These are phyloP conservation scores for Cucurbita maxima DNA, from an alignment of 306 rosid genomes.

Conservation along the genomic window DNA sequence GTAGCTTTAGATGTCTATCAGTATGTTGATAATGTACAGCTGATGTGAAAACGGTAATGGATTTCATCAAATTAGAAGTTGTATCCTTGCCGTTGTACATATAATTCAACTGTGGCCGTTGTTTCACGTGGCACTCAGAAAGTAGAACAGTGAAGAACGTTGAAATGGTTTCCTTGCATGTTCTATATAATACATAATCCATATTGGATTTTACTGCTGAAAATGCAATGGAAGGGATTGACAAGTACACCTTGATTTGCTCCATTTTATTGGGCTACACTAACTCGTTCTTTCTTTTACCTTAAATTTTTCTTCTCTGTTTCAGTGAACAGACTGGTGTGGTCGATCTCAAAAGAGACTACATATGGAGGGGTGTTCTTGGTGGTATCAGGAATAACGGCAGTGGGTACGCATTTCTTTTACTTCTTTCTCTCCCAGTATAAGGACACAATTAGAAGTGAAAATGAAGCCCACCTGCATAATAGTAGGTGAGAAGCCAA, in stretches of 20 bases:
- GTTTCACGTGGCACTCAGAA: neutral
- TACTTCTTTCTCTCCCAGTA: conserved; percentile 32
- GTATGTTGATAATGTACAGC: conserved; percentile 28
- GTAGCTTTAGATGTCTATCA: conserved; percentile 27
- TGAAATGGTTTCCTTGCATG: neutral
- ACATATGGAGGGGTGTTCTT: conserved; percentile 60
- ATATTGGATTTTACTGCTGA: neutral
- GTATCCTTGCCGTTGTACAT: neutral
- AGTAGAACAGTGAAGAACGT: neutral
- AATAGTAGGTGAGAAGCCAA: neutral
- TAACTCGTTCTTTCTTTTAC: conserved; percentile 4
- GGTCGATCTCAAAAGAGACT: conserved; percentile 44
- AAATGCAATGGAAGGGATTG: conserved; percentile 17
- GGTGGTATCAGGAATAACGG: conserved; percentile 42
- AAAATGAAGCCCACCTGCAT: too few species aligned
- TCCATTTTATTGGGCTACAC: conserved; percentile 76
- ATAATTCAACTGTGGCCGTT: conserved; percentile 1
- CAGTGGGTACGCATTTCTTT: conserved; percentile 40
- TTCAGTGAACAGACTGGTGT: conserved; percentile 40
- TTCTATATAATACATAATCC: neutral
- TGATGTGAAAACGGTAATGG: conserved; percentile 23
- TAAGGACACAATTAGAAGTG: too few species aligned
- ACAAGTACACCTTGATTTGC: conserved; percentile 45
- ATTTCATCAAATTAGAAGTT: neutral
- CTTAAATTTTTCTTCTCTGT: neutral